Evolutionary conservation across 2,329 filamentous ascomycete genomes (phyloP).

Genomic region (Hypoxylon sp.): DNA sequence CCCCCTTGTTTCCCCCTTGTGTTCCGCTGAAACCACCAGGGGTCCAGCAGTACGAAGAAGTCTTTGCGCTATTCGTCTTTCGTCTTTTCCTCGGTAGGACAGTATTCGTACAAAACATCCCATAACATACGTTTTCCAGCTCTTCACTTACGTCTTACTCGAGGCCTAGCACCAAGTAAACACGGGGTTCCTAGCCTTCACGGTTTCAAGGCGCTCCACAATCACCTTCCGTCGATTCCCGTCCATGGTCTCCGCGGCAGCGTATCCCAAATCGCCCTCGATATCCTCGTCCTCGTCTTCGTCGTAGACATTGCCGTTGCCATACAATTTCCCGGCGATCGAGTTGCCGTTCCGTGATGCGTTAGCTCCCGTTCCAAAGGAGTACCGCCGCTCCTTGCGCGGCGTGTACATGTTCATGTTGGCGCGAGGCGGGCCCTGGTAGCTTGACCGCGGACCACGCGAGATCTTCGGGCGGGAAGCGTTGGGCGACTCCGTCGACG

Average conservation of each 20-base stretch:
- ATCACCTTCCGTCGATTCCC: conserved; percentile 93
- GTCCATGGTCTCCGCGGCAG: conserved; percentile 94
- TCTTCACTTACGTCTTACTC: conserved; percentile 47
- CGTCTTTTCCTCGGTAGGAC: background rate
- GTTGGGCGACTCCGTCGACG: conserved; percentile 25
- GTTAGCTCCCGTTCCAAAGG: conserved; percentile 65
- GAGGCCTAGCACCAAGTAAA: conserved; percentile 94
- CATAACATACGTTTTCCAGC: background rate
- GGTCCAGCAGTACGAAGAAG: background rate
- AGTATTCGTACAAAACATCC: conserved; percentile 15
- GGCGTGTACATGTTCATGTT: conserved; percentile 62
- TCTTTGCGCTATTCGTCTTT: too few species aligned
- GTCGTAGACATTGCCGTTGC: conserved; percentile 48
- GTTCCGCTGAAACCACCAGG: background rate
- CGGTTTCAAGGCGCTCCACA: conserved; percentile 94
- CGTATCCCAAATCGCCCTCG: conserved; percentile 94
- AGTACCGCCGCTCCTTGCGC: conserved; percentile 67
- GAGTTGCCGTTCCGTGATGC: conserved; percentile 63
- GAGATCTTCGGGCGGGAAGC: conserved; percentile 34
- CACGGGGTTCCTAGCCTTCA: conserved; percentile 94
- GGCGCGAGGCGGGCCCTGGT: conserved; percentile 59
- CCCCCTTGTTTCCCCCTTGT: background rate
- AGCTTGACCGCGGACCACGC: conserved; percentile 54
- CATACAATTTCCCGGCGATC: conserved; percentile 69
- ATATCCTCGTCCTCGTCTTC: conserved; percentile 75